Evolutionary conservation across 2,329 filamentous ascomycete genomes (phyloP), one percentile per base, ranked within the genome.

Genomic region (Colletotrichum siamense): DNA sequence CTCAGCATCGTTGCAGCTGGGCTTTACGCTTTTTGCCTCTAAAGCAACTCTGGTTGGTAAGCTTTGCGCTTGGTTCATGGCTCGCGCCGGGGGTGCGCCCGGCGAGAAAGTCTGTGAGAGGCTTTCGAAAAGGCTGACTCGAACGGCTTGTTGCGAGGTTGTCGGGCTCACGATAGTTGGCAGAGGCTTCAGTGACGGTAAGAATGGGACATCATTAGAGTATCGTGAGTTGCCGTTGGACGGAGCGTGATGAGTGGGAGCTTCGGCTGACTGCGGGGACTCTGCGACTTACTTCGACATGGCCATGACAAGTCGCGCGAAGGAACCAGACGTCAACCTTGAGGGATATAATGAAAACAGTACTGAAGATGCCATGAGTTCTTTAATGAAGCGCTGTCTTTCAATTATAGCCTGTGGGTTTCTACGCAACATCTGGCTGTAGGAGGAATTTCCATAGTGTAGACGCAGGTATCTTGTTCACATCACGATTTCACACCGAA

Each of bases 1-100:
- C 69, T 73, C 73, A 49, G 52, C 63, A 39, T 24, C 63, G 63
- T 73, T 75, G 73, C 73, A 68, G n/a, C 62, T 26, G 32, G 55
- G 66, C 30, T 16, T 73, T 68, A 73, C 15, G 28, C 22, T 69
- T 73, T 72, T 24, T 49, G 22, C 69, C 61, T 36, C 22, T 55
- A n/a, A 18, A 24, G 26, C 24, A 30, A 39, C 34, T 22, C 44
- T n/a, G n/a, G 34, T n/a, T 66, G n/a, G 24, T 44, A 52, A 62
- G 28, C 24, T 72, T 71, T 67, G 36, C 36, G 49, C 61, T 71
- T 52, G 24, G 62, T 30, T 72, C 68, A 26, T 15, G 16, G 52
- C 32, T 72, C n/a, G 61, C 59, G 59, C 59, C 18, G 59, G 28
- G 22, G 22, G 55, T 52, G 24, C 55, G 26, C 22, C 61, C 12